Conservation (phyloP, 768 basidiomycete genomes). For the Tricholoma bakamatsutake region DNA sequence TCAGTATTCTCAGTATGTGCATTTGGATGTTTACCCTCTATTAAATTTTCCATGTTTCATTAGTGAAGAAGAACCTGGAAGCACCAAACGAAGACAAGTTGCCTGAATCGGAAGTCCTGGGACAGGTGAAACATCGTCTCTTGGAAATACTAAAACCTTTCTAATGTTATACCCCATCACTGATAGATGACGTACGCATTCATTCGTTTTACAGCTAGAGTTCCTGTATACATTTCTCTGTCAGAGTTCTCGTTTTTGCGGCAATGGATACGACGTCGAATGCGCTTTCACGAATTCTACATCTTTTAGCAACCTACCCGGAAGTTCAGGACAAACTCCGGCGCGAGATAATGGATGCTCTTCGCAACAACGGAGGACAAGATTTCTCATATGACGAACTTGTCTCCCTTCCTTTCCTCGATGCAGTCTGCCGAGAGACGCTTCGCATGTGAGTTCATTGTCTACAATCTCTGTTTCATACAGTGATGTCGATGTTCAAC, state of each 20-base stretch:
- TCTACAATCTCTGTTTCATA: neutral
- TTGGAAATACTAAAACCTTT: neutral
- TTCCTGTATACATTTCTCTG: neutral
- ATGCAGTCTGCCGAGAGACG: conserved; percentile 34
- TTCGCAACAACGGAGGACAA: conserved; percentile 4
- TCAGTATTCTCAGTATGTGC: conserved; percentile 19
- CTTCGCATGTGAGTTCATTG: conserved; percentile 27
- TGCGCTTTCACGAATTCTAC: conserved; percentile 29
- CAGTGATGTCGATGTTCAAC: neutral
- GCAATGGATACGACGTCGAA: conserved; percentile 40
- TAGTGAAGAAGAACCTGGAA: conserved; percentile 30
- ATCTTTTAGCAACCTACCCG: conserved; percentile 25
- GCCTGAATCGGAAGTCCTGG: conserved; percentile 27
- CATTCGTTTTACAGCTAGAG: neutral
- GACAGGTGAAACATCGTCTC: conserved; percentile 18
- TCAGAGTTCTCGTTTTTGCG: conserved; percentile 25
- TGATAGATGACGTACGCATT: conserved; percentile 8
- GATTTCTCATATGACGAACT: conserved; percentile 33
- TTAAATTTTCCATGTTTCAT: neutral
- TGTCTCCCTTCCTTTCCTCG: conserved; percentile 29
- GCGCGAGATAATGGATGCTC: conserved; percentile 22
- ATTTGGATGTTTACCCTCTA: neutral
- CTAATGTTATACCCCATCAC: neutral
- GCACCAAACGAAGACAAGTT: conserved; percentile 25
- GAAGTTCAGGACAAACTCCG: conserved; percentile 31